Percentiles rank a stretch among this genome's conserved stretches.
These are phyloP conservation scores for Tuber umbilicatum DNA, from an alignment of 495 filamentous ascomycete genomes.

Conservation along the genomic window DNA sequence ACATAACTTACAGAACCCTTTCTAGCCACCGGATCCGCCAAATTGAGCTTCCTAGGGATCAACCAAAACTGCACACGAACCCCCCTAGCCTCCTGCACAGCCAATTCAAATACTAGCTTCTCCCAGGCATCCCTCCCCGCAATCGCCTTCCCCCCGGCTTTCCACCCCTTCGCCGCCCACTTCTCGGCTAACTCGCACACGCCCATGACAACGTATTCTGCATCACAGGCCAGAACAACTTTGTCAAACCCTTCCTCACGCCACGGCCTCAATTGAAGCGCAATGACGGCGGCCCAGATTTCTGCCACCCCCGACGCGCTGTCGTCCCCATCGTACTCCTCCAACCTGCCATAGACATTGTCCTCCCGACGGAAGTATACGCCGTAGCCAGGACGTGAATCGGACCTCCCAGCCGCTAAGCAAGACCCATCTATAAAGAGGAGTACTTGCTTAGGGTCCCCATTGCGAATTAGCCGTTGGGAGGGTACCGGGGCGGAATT, in stretches of 20 bases:
- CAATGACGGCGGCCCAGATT: neutral
- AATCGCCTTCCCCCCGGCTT: neutral
- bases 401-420: neutral
- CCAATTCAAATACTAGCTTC: conserved; percentile 3
- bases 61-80: conserved; percentile 14
- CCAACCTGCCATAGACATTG: conserved; percentile 1
- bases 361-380: conserved; percentile 10
- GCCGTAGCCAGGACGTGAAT: conserved; percentile 4
- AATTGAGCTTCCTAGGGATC: conserved; percentile 7
- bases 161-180: conserved; percentile 10
- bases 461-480: conserved; percentile 7
- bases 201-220: conserved; percentile 6
- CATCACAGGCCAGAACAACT: conserved; percentile 11
- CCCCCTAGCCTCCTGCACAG: conserved; percentile 1
- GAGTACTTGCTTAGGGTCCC: conserved; percentile 11
- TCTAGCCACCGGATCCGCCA: neutral
- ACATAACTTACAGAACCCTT: conserved; percentile 1
- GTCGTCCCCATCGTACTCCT: neutral
- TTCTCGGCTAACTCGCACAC: neutral
- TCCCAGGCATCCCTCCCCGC: neutral
- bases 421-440: conserved; percentile 9
- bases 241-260: conserved; percentile 10
- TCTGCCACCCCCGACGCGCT: conserved; percentile 1
- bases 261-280: conserved; percentile 8
- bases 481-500: neutral